Evolutionary conservation across 2,329 filamentous ascomycete genomes (phyloP), one percentile per base, ranked within the genome.

Genomic region (Colletotrichum sp.): DNA sequence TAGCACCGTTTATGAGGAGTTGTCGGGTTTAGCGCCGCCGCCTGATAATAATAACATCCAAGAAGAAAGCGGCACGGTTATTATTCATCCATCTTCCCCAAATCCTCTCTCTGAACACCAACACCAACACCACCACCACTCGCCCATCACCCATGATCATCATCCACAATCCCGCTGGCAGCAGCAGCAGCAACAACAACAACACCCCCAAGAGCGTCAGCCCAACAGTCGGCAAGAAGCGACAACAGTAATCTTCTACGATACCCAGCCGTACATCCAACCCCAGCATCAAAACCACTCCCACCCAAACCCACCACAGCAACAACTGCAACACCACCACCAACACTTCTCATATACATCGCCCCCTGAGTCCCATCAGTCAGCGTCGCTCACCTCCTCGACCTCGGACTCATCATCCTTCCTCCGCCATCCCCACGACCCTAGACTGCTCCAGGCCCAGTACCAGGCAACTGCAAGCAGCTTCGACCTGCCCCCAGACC

Each of bases 341-440:
- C 44, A 55, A 8, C 21, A 44, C 16, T 24, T 39, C 16, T 36
- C 64, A 8, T 55, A 60, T 15, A 26, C 64, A 28, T 52, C 64
- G 6, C 65, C 65, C 18, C 64, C 57, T 3, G 59, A 69, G 24
- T 62, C 44, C 15, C 7, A 32, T 49, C 69, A 69, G 26, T 55
- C 74, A 6, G 44, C 21, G 5, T 55, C 66, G 13, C 18, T 62
- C 15, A 28, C 59, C 12, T 71, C 71, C 10, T 71, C 74, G 13
- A 24, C 49, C 15, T 26, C 71, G 9, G 72, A 69, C 49, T 68
- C 76, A 26, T 12, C 67, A 5, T 55, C 69, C 7, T 28, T 72
- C 12, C 72, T 77, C 18, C 69, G 77, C 34, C 77, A 77, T 39
- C 77, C 77, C 44, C 75, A 78, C 65, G 75, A 78, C 36, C 75